Percentiles rank a stretch among this genome's conserved stretches.
Evolutionary conservation across 768 basidiomycete species (phyloP).

Genomic region (Wakefieldia striispora): DNA sequence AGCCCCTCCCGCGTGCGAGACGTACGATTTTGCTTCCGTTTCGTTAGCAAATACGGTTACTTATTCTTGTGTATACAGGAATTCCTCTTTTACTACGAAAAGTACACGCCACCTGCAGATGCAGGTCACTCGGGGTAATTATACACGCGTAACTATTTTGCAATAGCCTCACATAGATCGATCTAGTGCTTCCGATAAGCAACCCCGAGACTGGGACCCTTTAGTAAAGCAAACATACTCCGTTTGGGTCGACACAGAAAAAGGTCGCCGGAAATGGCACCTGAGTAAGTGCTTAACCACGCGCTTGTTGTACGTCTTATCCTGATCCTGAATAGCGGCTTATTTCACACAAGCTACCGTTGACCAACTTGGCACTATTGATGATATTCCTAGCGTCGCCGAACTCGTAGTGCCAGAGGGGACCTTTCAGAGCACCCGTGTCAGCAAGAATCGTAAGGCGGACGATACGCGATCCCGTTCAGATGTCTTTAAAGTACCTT

Average conservation of each 20-base stretch:
- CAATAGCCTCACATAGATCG: slow-evolving; percentile 5
- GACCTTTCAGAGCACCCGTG: slow-evolving; percentile 65
- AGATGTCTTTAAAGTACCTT: slow-evolving; percentile 32
- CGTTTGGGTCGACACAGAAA: slow-evolving; percentile 66
- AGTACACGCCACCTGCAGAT: slow-evolving; percentile 52
- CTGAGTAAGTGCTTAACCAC: slow-evolving; percentile 51
- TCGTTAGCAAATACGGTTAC: slow-evolving; percentile 1
- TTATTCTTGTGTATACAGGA: slow-evolving; percentile 47
- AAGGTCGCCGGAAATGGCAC: slow-evolving; percentile 77
- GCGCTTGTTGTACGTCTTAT: slow-evolving; percentile 2
- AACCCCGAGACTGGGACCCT: slow-evolving; percentile 61
- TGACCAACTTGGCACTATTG: slow-evolving; percentile 67
- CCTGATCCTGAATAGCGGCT: slow-evolving; percentile 53
- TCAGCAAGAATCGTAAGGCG: slow-evolving; percentile 46
- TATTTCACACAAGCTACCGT: slow-evolving; percentile 80
- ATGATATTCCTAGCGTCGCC: slow-evolving; percentile 57
- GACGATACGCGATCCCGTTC: slow-evolving; percentile 37
- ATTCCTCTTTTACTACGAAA: slow-evolving; percentile 84
- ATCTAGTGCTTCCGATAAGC: slow-evolving; percentile 42
- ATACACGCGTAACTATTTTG: neutral
- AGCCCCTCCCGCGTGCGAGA: slow-evolving; percentile 82
- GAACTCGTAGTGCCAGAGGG: slow-evolving; percentile 66
- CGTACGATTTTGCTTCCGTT: slow-evolving; percentile 40
- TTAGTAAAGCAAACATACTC: slow-evolving; percentile 86
- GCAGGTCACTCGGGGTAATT: slow-evolving; percentile 42